Base-by-base conservation (phyloP, 2,329 filamentous ascomycete genomes). In the Ceratocystis harringtonii region DNA sequence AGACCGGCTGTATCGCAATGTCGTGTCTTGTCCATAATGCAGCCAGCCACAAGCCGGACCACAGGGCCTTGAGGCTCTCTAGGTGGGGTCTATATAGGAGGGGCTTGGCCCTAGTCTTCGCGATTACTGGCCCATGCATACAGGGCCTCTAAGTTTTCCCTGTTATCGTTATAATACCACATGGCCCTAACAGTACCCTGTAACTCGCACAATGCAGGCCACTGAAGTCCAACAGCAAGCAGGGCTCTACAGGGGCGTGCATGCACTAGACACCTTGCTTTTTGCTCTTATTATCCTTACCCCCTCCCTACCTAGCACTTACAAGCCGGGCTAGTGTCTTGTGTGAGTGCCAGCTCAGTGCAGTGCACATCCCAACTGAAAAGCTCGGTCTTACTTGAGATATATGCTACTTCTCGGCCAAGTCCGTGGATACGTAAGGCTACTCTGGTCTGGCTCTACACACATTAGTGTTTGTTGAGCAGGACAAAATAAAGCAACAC, bases 311-410 rank as follows among this genome's bases (percentile, higher is more conserved):
- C 36, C 36, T 36, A 58, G 52, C 52, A 58, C 52, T 17, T 25
- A 32, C 52, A 58, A 58, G 3, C 52, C n/a, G 12, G 25, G 52
- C 52, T 30, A 17, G 52, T 36, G 17, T 32, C 17, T 58, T 58
- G 52, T 58, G 52, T 15, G n/a, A 58, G 52, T 58, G 28, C 48
- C 36, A 36, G 36, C 12, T 36, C 36, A 36, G 36, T 36, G 32
- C 32, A 36, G 15, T 10, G 36, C 45, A 50, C 52, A 58, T 58
- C 52, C 52, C 52, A 58, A 58, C 36, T 58, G 28, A 58, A 58
- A 58, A 58, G 52, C 52, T 58, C 52, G 52, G 52, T 36, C 52
- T 58, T 58, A 58, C 52, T 58, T 58, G 52, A 58, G 28, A 58
- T 58, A 36, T 58, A 58, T 58, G 52, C 52, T 58, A 32, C 28